Base-by-base conservation (phyloP, 2,329 filamentous ascomycete species). In the Sordariomycetes sp. region DNA sequence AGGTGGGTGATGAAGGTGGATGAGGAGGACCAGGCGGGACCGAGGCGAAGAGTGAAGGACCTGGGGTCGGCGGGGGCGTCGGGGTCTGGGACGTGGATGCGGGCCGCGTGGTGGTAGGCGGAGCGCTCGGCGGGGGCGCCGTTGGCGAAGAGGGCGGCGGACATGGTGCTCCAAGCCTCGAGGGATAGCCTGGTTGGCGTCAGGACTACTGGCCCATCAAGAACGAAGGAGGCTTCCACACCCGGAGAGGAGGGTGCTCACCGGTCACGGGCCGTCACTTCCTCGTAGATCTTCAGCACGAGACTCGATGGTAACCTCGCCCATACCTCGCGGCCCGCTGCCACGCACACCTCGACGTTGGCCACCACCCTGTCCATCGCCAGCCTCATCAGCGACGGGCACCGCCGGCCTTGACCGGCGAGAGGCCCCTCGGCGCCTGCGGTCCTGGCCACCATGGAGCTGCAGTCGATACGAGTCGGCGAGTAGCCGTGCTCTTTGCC, bases 1-100 rank as follows among this genome's bases (percentile, higher is more conserved):
- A 76, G 63, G 52, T 74, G 70, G 0, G 72, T 66, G 57, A 76
- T 66, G 55, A 73, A 75, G 24, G 74, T 68, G 1, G 66, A 65
- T 2, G 67, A 64, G 1, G 63, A 55, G 4, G 71, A 52, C 20
- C 22, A 28, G 8, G 48, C 48, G 24, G 55, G 55, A 12, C 25
- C 48, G 17, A 52, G 25, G 36, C 22, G 15, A 10, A 32, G 10
- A 17, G 25, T 15, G 32, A 56, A 52, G 24, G 39, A 22, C 15
- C 20, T 12, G 25, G 42, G 22, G 39, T 51, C 13, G 5, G 20
- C 8, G 12, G n/a, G 45, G 20, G 17, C 45, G 45, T 22, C 45
- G 20, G 22, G n/a, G 22, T n/a, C 5, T 12, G 45, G 45, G n/a
- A 20, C 17, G 20, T n/a, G 8, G 5, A 50, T 10, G 45, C 45